Conservation (phyloP, 2,329 filamentous ascomycete species). For the Penicillium sp. region DNA sequence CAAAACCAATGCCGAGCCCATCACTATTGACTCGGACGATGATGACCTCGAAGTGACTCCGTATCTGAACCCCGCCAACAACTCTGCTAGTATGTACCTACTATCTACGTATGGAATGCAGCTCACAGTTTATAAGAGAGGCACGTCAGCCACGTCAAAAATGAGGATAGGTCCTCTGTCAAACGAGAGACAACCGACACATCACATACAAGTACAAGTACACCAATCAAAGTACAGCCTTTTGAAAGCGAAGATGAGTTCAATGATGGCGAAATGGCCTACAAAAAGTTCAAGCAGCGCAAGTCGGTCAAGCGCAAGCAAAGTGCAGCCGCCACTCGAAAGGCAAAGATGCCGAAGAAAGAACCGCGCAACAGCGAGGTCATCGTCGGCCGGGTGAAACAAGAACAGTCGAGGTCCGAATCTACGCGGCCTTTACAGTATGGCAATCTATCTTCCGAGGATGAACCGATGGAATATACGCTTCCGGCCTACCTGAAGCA, state of each 20-base stretch:
- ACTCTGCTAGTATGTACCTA: conserved; percentile 13
- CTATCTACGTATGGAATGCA: conserved; percentile 10
- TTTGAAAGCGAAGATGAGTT: conserved; percentile 33
- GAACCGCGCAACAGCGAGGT: conserved; percentile 32
- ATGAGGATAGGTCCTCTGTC: background rate
- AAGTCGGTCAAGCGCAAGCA: conserved; percentile 55
- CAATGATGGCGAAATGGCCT: conserved; percentile 48
- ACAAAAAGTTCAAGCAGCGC: conserved; percentile 63
- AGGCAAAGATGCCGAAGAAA: conserved; percentile 46
- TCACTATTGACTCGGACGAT: conserved; percentile 33
- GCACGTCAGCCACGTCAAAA: background rate
- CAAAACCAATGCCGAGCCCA: conserved; percentile 21
- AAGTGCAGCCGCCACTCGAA: conserved; percentile 48
- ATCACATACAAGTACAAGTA: conserved; percentile 14
- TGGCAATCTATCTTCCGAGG: conserved; percentile 51
- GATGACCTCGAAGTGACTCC: conserved; percentile 46
- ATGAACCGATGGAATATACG: conserved; percentile 55
- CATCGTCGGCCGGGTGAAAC: conserved; percentile 36
- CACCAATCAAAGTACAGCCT: conserved; percentile 22
- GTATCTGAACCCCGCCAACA: conserved; percentile 7
- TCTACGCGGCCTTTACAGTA: conserved; percentile 39
- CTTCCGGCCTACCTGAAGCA: conserved; percentile 71
- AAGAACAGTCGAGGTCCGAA: conserved; percentile 21
- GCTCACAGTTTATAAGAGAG: conserved; percentile 20
- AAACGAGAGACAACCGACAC: conserved; percentile 3